These are phyloP conservation scores for Neocallimastix lanati DNA, from an alignment of 192 early-diverging fungal species.

Conservation along the genomic window DNA sequence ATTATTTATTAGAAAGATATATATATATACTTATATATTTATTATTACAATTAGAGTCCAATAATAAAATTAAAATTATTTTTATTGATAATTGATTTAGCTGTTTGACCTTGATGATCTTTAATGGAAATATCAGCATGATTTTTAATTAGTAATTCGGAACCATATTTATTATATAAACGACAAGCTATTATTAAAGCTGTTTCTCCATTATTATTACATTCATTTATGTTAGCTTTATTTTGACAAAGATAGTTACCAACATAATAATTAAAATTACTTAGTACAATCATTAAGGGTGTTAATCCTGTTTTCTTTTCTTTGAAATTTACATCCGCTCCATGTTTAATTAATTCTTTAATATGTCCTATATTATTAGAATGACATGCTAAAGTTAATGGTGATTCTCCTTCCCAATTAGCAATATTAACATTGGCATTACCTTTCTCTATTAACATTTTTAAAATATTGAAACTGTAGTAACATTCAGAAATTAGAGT, in stretches of 20 bases:
- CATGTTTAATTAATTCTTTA: neutral
- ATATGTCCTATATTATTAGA: neutral
- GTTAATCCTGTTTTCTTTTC: neutral
- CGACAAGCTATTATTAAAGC: neutral
- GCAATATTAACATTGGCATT: neutral
- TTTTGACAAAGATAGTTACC: neutral
- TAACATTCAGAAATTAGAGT: neutral
- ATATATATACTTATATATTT: neutral
- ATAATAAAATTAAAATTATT: neutral
- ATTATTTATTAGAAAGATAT: no score
- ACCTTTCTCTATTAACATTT: neutral
- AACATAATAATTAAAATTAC: neutral
- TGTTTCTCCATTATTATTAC: neutral
- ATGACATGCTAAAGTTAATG: neutral
- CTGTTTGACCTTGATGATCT: neutral
- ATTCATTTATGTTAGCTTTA: neutral
- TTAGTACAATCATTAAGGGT: neutral
- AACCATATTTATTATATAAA: neutral
- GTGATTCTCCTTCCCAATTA: neutral
- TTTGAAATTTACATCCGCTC: neutral
- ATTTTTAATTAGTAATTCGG: neutral
- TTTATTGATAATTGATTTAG: neutral
- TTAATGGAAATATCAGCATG: neutral
- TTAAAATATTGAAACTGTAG: neutral
- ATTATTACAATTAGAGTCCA: neutral